phyloP scores from a whole-genome alignment of 1,284 basidiomycete species.

The Anthracocystis walkeri region DNA sequence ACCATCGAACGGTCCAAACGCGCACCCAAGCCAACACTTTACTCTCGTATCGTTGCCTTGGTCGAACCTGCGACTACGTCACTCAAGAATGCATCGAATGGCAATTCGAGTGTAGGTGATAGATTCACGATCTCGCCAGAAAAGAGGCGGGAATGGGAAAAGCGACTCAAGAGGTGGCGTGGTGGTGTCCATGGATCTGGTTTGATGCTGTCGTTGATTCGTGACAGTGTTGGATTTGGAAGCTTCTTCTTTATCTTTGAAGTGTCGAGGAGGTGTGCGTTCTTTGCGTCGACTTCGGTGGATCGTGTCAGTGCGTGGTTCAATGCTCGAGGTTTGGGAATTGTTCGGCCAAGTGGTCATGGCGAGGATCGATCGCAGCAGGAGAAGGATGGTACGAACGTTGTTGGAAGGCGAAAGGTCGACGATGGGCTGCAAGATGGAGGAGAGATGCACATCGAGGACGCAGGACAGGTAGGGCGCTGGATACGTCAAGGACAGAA shows the following conservation, averaged over 20 bases:
- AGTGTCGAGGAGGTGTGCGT: slow-evolving; percentile 64
- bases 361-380: too few relatives aligned
- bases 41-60: slow-evolving; percentile 21
- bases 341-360: slow-evolving; percentile 13
- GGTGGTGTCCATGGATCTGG: slow-evolving; percentile 66
- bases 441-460: slow-evolving; percentile 40
- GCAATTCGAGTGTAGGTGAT: slow-evolving; percentile 15
- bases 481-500: slow-evolving; percentile 42
- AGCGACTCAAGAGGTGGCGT: slow-evolving; percentile 53
- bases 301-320: slow-evolving; percentile 59
- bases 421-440: slow-evolving; percentile 7
- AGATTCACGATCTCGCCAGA: slow-evolving; percentile 38
- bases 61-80: slow-evolving; percentile 35
- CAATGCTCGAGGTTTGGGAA: slow-evolving; percentile 46
- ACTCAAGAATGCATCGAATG: slow-evolving; percentile 5
- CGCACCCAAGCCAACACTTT: slow-evolving; percentile 23
- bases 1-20: slow-evolving; percentile 37
- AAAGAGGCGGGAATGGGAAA: slow-evolving; percentile 63
- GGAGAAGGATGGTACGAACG: slow-evolving; percentile 14
- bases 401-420: slow-evolving; percentile 21
- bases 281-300: slow-evolving; percentile 60
- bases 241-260: slow-evolving; percentile 71
- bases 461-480: slow-evolving; percentile 9
- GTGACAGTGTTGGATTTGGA: slow-evolving; percentile 69
- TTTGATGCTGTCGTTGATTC: slow-evolving; percentile 65